A percentile compares a stretch with the other conserved stretches of the same genome.
Evolutionary conservation across 495 filamentous ascomycete species (phyloP).

Genomic region (Daldinia vernicosa): DNA sequence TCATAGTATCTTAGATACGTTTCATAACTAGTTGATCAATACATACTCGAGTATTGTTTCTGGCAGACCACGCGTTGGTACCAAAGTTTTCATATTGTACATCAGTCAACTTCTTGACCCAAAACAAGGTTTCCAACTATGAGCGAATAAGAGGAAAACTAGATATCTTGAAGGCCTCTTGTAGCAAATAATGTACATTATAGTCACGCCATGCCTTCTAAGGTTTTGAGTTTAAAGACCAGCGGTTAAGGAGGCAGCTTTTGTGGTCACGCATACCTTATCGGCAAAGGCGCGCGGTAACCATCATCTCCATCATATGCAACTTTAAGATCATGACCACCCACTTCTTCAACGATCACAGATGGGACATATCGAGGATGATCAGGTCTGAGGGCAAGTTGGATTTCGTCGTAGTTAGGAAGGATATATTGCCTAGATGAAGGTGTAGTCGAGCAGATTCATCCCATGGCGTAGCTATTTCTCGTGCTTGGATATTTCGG

Average conservation of each 20-base stretch:
- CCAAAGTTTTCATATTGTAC: background rate
- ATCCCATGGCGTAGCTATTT: background rate
- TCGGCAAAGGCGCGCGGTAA: background rate
- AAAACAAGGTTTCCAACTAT: constrained; percentile 3
- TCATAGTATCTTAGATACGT: background rate
- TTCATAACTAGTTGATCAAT: background rate
- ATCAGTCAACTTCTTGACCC: constrained; percentile 7
- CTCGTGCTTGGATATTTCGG: constrained; percentile 16
- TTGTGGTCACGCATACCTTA: background rate
- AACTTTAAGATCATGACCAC: background rate
- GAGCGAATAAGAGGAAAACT: background rate
- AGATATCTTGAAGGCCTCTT: background rate
- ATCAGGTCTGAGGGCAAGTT: background rate
- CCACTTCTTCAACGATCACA: constrained; percentile 10
- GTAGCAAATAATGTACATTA: background rate
- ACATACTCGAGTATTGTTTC: background rate
- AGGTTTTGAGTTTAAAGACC: background rate
- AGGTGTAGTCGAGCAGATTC: background rate
- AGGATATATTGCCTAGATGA: too few species aligned
- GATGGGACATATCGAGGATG: background rate
- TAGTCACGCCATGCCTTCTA: background rate
- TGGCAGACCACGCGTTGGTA: background rate
- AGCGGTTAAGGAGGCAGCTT: background rate
- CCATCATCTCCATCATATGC: background rate
- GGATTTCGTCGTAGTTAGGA: background rate